phyloP scores from a whole-genome alignment of 306 rosid species.

The Hippophae tibetana region DNA sequence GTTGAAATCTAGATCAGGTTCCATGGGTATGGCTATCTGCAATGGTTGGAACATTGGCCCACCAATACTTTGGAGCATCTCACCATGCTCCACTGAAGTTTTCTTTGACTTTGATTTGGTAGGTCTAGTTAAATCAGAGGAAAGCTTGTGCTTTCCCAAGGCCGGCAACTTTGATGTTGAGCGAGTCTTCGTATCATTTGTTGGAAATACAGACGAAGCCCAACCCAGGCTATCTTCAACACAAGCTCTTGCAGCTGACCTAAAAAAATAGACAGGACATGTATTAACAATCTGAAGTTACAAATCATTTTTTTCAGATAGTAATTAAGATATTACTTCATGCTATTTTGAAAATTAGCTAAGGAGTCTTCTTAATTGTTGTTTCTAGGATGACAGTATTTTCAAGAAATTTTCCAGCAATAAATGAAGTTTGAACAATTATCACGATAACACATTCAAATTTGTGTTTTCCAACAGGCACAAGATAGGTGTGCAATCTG shows the following conservation, averaged over 20 bases:
- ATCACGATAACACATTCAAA: not conserved
- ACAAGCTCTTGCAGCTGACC: slow-evolving; percentile 70
- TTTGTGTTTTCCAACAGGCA: not conserved
- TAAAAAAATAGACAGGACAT: slow-evolving; percentile 18
- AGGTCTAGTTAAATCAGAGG: slow-evolving; percentile 44
- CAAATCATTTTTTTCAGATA: slow-evolving; percentile 8
- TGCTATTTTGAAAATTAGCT: not conserved
- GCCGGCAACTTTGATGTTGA: slow-evolving; percentile 48
- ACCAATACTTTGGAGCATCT: slow-evolving; percentile 29
- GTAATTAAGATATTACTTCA: not conserved
- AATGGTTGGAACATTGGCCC: slow-evolving; percentile 30
- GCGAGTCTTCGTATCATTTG: slow-evolving; percentile 52
- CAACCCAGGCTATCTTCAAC: slow-evolving; percentile 57
- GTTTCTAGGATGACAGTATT: not conserved
- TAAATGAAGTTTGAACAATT: not conserved
- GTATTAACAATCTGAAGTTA: slow-evolving; percentile 19
- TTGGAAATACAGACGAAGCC: slow-evolving; percentile 75
- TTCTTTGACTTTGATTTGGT: slow-evolving; percentile 56
- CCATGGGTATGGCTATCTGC: slow-evolving; percentile 22
- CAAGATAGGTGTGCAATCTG: not conserved
- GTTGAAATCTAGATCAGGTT: slow-evolving; percentile 31
- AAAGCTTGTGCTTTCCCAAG: slow-evolving; percentile 70
- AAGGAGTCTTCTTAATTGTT: not conserved
- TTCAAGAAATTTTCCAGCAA: not conserved
- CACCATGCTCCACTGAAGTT: slow-evolving; percentile 41